Evolutionary conservation across 495 filamentous ascomycete species (phyloP).

Genomic region (Penicillium tannophilum): DNA sequence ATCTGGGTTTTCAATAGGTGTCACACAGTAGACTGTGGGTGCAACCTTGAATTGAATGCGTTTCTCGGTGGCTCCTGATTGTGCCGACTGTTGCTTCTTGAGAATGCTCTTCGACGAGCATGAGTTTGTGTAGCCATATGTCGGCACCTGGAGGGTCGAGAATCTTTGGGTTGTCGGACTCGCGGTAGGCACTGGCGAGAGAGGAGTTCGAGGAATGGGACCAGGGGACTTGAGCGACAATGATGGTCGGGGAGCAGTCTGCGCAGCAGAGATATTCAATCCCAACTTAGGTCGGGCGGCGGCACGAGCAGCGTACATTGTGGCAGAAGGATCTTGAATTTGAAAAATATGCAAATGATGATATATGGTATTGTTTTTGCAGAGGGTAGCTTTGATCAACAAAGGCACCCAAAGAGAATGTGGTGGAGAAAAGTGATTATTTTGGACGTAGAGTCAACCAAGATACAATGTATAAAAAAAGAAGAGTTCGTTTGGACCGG

Average conservation of each 20-base stretch:
- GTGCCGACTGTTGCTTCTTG: slow-evolving; percentile 41
- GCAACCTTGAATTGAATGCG: slow-evolving; percentile 50
- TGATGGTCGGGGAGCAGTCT: slow-evolving; percentile 37
- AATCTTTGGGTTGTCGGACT: slow-evolving; percentile 48
- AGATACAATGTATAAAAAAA: slow-evolving; percentile 16
- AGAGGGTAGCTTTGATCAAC: slow-evolving; percentile 40
- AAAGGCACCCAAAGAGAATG: slow-evolving; percentile 26
- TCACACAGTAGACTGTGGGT: slow-evolving; percentile 54
- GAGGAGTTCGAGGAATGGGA: slow-evolving; percentile 45
- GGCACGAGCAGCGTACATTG: slow-evolving; percentile 42
- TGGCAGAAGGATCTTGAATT: slow-evolving; percentile 17
- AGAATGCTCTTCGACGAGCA: slow-evolving; percentile 55
- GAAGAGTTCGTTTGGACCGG: slow-evolving; percentile 43
- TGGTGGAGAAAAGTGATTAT: slow-evolving; percentile 33
- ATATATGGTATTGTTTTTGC: slow-evolving; percentile 13
- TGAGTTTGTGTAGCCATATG: slow-evolving; percentile 48
- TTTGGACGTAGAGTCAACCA: slow-evolving; percentile 31
- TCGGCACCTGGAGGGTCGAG: slow-evolving; percentile 43
- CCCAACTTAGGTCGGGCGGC: slow-evolving; percentile 50
- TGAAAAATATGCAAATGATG: slow-evolving; percentile 12
- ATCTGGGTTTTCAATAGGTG: slow-evolving; percentile 53
- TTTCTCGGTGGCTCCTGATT: slow-evolving; percentile 32
- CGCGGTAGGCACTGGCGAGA: slow-evolving; percentile 43
- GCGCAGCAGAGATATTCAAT: slow-evolving; percentile 47
- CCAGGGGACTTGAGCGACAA: slow-evolving; percentile 50